phyloP scores from a whole-genome alignment of 129 eudicot species.

The Ambrosia trifida region DNA sequence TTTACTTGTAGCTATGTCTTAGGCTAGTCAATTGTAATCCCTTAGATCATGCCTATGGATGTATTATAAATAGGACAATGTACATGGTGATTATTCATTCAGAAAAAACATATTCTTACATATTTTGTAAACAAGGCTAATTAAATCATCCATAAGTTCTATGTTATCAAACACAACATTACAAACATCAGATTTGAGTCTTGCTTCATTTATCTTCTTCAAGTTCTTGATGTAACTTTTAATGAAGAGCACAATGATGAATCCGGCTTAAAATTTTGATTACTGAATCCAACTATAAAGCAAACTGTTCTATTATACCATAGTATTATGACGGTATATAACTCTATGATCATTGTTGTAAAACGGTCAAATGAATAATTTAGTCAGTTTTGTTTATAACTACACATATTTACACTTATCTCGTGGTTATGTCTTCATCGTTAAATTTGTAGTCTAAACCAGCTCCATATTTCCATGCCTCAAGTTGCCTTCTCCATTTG shows the following conservation, averaged over 20 bases:
- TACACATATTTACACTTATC: neutral
- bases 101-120: too few relatives aligned
- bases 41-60: too few relatives aligned
- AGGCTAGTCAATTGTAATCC: too few relatives aligned
- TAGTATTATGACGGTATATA: constrained; percentile 5
- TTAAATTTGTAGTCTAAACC: constrained; percentile 75
- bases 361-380: neutral
- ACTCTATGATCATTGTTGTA: neutral
- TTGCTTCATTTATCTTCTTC: neutral
- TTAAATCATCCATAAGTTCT: neutral
- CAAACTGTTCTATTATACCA: too few relatives aligned
- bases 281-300: neutral
- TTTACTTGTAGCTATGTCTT: too few relatives aligned
- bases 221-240: neutral
- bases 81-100: too few relatives aligned
- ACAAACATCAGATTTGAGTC: neutral
- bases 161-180: neutral
- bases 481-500: constrained; percentile 77
- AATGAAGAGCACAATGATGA: neutral
- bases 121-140: too few relatives aligned
- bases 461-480: constrained; percentile 94
- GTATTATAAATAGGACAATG: too few relatives aligned
- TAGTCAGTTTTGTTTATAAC: constrained; percentile 11
- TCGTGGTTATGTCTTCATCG: constrained; percentile 23
- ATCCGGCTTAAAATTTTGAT: too few relatives aligned